phyloP scores from a whole-genome alignment of 2,329 filamentous ascomycete genomes.

The Cryphonectria carpinicola region DNA sequence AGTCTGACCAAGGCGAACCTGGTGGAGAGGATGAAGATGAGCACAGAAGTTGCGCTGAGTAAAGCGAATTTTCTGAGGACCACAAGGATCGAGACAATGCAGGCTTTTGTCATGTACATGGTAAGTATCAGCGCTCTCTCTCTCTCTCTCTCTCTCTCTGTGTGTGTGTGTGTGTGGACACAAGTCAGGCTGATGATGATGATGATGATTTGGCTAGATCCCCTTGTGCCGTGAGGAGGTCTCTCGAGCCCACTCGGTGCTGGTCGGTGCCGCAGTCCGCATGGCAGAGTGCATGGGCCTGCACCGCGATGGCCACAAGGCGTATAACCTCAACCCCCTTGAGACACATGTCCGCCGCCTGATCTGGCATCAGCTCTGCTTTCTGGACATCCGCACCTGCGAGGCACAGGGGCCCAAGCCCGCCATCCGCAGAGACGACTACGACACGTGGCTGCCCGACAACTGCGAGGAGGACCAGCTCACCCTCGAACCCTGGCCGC shows the following conservation, averaged over 20 bases:
- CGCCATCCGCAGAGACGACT: conserved; percentile 73
- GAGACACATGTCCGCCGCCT: conserved; percentile 74
- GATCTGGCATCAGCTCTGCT: conserved; percentile 79
- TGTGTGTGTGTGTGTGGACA: too few species aligned
- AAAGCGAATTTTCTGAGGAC: conserved; percentile 74
- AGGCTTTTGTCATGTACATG: conserved; percentile 78
- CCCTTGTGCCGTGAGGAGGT: conserved; percentile 73
- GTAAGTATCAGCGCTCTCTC: conserved; percentile 45
- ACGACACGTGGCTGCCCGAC: conserved; percentile 72
- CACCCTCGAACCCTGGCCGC: conserved; percentile 44
- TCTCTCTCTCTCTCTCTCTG: neutral
- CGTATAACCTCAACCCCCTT: conserved; percentile 67
- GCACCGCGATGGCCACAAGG: conserved; percentile 67
- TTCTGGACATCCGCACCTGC: conserved; percentile 74
- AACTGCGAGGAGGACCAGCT: conserved; percentile 72
- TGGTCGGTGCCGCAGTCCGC: conserved; percentile 72
- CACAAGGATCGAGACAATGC: conserved; percentile 72
- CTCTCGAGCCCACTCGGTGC: conserved; percentile 72
- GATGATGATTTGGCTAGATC: conserved; percentile 49
- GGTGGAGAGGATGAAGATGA: conserved; percentile 66
- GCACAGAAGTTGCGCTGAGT: conserved; percentile 68
- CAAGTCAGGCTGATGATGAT: conserved; percentile 31
- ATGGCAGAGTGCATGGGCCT: conserved; percentile 79
- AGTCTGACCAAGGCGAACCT: conserved; percentile 58
- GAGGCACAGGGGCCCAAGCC: conserved; percentile 75